These are phyloP conservation scores for Clitopilus hobsonii DNA, from an alignment of 768 basidiomycete genomes.

Conservation along the genomic window DNA sequence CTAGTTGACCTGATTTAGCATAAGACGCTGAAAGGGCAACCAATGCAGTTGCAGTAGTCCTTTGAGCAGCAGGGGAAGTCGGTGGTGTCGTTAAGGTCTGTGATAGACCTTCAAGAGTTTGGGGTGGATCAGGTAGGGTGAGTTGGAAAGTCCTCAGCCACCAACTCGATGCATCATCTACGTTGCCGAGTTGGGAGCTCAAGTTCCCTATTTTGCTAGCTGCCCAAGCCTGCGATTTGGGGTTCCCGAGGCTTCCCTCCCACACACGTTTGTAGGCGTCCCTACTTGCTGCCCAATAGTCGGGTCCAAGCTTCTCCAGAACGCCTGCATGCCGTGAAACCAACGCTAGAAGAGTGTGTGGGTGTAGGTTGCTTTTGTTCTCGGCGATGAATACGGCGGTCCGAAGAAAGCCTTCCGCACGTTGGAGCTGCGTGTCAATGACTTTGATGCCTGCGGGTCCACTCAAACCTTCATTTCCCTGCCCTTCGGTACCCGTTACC, in stretches of 20 bases:
- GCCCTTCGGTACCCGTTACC: slow-evolving; percentile 32
- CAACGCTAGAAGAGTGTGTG: slow-evolving; percentile 51
- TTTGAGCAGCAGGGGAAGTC: slow-evolving; percentile 57
- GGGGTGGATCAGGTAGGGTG: slow-evolving; percentile 24
- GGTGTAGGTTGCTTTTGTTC: slow-evolving; percentile 35
- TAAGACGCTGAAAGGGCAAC: slow-evolving; percentile 72
- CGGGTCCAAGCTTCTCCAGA: slow-evolving; percentile 57
- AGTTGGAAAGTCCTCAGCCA: slow-evolving; percentile 59
- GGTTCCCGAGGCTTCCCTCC: slow-evolving; percentile 34
- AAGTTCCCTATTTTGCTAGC: slow-evolving; percentile 70
- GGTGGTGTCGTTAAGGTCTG: slow-evolving; percentile 37
- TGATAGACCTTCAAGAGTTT: slow-evolving; percentile 12
- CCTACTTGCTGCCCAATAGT: slow-evolving; percentile 49
- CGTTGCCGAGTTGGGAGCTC: slow-evolving; percentile 47
- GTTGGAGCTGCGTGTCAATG: slow-evolving; percentile 51
- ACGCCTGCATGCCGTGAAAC: slow-evolving; percentile 48
- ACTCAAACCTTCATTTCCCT: slow-evolving; percentile 22
- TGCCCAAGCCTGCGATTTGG: slow-evolving; percentile 43
- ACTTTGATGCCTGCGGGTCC: slow-evolving; percentile 33
- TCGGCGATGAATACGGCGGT: slow-evolving; percentile 44
- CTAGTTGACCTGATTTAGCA: slow-evolving; percentile 52
- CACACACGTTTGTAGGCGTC: slow-evolving; percentile 56
- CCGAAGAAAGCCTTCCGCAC: slow-evolving; percentile 49
- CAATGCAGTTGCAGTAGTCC: slow-evolving; percentile 54
- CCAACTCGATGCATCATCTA: slow-evolving; percentile 56